Base-by-base conservation (phyloP, 1,284 basidiomycete species). In the Leccinum pachyderme region DNA sequence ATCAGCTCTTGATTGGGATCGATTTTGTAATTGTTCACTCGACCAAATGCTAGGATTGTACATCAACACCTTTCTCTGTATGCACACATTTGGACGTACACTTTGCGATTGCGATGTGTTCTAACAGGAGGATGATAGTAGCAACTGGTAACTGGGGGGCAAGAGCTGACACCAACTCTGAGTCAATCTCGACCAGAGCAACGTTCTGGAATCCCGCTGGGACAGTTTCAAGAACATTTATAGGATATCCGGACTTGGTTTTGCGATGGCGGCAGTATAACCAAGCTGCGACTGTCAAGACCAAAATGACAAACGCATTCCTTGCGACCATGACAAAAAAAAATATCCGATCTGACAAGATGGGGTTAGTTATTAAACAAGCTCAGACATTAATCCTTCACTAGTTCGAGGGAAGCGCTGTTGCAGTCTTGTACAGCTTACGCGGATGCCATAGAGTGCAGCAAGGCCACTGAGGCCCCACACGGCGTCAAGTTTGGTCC, bases 1-100 rank as follows among this genome's bases (percentile, higher is more conserved):
- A 98, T 90, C 51, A 98, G 81, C 72, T 98, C 96, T 73, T 98
- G 96, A 75, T 95, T 95, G 13, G 96, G 95, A 69, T 98, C 88
- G 73, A 99, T 98, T 73, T 94, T 98, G 81, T 99, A 99, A 32
- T 89, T 89, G 73, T 99, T 98, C 59, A 98, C 73, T 57, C 96
- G 88, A 58, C 97, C 96, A 72, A 99, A 99, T 0, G 95, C 93
- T 72, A 8, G 58, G 43, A 43, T n/a, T 46, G 18, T n/a, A 32
- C 1, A 25, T 72, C 25, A 72, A 49, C 3, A 25, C 12, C 15
- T 24, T 25, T 0, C 33, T 31, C 13, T 33, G 49, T 0, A 44
- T 5, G 32, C 7, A 29, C 4, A 5, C 9, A 13, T 44, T 37
- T 12, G 28, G 18, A 58, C 52, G 70, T 69, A 90, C 88, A 92